phyloP scores from a whole-genome alignment of 345 rosid species.

The Reutealis trisperma region DNA sequence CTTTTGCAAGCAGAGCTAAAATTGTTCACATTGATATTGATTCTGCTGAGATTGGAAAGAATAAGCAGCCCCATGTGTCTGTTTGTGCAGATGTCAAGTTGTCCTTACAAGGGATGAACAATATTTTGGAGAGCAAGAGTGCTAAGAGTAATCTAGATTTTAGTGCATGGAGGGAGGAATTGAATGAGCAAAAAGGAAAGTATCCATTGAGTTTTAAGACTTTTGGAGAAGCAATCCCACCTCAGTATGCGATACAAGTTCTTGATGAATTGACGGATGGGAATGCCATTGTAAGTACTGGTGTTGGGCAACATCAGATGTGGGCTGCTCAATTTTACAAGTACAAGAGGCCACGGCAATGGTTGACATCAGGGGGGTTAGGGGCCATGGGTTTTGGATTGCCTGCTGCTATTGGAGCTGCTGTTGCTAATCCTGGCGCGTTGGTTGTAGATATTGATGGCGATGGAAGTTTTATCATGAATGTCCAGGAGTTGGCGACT shows the following conservation, averaged over 20 bases:
- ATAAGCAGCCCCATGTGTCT: constrained; percentile 92
- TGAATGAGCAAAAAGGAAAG: constrained; percentile 64
- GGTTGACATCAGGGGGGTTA: constrained; percentile 88
- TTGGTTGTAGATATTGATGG: constrained; percentile 94
- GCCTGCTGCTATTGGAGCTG: constrained; percentile 98
- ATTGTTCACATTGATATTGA: constrained; percentile 96
- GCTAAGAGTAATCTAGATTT: constrained; percentile 55
- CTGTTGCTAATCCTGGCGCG: constrained; percentile 84
- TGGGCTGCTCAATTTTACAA: constrained; percentile 99
- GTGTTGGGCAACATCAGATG: constrained; percentile 99
- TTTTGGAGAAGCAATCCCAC: constrained; percentile 87
- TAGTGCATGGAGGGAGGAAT: constrained; percentile 72
- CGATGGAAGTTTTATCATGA: constrained; percentile 97
- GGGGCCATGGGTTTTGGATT: constrained; percentile 99
- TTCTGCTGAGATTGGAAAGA: constrained; percentile 96
- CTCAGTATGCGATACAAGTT: constrained; percentile 83
- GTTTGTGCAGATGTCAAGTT: constrained; percentile 84
- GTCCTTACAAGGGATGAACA: constrained; percentile 74
- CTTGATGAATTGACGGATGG: constrained; percentile 88
- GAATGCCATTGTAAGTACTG: constrained; percentile 84
- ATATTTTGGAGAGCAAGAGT: constrained; percentile 53
- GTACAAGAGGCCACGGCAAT: constrained; percentile 82
- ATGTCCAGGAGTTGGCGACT: constrained; percentile 91
- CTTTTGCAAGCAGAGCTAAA: constrained; percentile 93
- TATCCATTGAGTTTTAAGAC: constrained; percentile 77